These are phyloP conservation scores for Dianthus caryophyllus DNA, from an alignment of 148 eudicot genomes.

Conservation along the genomic window DNA sequence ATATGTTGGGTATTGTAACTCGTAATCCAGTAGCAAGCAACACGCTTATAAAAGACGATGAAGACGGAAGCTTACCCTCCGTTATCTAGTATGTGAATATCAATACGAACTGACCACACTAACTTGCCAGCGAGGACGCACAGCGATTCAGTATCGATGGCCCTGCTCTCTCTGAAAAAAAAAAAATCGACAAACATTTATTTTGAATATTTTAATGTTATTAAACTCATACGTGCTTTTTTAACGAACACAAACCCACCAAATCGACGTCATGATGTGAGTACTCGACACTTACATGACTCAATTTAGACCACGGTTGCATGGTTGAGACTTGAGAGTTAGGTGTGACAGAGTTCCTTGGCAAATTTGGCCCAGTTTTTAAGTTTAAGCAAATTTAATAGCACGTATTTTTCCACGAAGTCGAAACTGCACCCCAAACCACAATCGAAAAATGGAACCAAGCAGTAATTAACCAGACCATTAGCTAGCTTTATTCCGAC, in stretches of 20 bases:
- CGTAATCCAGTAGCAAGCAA: conserved; percentile 3
- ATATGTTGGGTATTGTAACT: too few relatives aligned
- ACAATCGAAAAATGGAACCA: too few relatives aligned
- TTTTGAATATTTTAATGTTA: not conserved
- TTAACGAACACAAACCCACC: not conserved
- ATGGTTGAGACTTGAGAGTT: too few relatives aligned
- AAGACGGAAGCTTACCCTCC: conserved; percentile 58
- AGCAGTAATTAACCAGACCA: too few relatives aligned
- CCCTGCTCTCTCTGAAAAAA: conserved; percentile 97
- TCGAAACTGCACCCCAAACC: too few relatives aligned
- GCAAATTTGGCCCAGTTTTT: too few relatives aligned
- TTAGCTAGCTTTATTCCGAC: not conserved
- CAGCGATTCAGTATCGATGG: conserved; percentile 93
- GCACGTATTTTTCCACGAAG: too few relatives aligned
- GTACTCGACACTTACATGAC: not conserved
- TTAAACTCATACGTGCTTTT: not conserved
- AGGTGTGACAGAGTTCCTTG: too few relatives aligned
- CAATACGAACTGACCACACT: conserved; percentile 90
- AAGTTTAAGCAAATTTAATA: too few relatives aligned
- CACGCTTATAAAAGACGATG: conserved; percentile 1
- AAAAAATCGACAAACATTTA: too few relatives aligned
- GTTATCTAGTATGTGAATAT: conserved; percentile 89
- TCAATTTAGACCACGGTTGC: not conserved
- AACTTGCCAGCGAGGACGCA: conserved; percentile 83
- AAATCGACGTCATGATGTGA: not conserved